phyloP scores from a whole-genome alignment of 495 filamentous ascomycete species.

The Neurospora pannonica region DNA sequence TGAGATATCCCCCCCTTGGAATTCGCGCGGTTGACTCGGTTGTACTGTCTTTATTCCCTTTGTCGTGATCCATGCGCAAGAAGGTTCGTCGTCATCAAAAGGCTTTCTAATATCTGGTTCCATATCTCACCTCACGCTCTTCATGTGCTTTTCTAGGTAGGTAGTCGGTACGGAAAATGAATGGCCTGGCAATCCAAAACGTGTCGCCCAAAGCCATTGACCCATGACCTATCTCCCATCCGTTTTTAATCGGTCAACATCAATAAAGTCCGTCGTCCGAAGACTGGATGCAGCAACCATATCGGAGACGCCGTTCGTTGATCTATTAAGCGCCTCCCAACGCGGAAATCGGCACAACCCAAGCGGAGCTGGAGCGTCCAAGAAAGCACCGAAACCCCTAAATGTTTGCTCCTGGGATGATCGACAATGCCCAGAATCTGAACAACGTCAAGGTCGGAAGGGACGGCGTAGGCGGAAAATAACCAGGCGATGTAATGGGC shows the following conservation, averaged over 20 bases:
- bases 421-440: neutral
- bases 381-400: neutral
- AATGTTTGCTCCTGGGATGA: neutral
- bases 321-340: neutral
- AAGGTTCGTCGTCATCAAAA: neutral
- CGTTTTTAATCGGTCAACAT: neutral
- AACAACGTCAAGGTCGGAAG: neutral
- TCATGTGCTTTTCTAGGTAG: neutral
- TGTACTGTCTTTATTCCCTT: neutral
- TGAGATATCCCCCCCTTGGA: neutral
- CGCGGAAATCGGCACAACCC: neutral
- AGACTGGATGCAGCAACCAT: neutral
- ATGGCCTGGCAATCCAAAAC: neutral
- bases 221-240: neutral
- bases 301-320: neutral
- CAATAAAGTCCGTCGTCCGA: neutral
- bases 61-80: neutral
- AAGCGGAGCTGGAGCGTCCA: neutral
- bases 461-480: neutral
- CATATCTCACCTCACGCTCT: neutral
- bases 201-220: neutral
- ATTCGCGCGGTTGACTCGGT: neutral
- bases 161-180: neutral
- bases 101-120: neutral
- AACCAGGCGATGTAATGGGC: neutral